These are phyloP conservation scores for Iris macrosiphon DNA, from an alignment of 106 monocot species.

Conservation along the genomic window DNA sequence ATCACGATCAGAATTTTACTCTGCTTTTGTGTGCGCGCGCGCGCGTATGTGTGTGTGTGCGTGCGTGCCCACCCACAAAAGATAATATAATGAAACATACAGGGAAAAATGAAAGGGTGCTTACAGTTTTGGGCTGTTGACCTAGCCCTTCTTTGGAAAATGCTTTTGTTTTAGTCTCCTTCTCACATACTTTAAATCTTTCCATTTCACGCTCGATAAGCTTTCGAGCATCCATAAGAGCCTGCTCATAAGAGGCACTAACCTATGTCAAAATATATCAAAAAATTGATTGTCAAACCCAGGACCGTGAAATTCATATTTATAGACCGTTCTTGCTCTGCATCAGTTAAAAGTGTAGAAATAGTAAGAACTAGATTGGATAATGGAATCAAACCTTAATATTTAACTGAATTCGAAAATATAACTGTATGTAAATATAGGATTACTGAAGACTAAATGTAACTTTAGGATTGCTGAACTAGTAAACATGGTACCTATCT, in stretches of 20 bases:
- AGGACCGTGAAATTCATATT: constrained; percentile 1
- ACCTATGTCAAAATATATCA: constrained; percentile 81
- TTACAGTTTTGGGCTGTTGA: constrained; percentile 98
- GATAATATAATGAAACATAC: not conserved
- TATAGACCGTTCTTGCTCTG: not conserved
- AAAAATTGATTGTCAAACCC: constrained; percentile 42
- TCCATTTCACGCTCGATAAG: constrained; percentile 99
- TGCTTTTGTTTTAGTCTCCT: constrained; percentile 99
- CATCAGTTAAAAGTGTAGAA: not conserved
- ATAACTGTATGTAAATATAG: too few relatives aligned
- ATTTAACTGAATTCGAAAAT: too few relatives aligned
- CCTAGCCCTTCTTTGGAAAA: constrained; percentile 98
- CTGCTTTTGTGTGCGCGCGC: too few relatives aligned
- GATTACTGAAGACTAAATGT: too few relatives aligned
- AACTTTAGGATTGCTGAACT: too few relatives aligned
- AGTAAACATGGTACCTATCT: too few relatives aligned
- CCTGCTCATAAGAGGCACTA: constrained; percentile 97
- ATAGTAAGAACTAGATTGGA: not conserved
- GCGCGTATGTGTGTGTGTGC: too few relatives aligned
- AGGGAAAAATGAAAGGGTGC: constrained; percentile 5
- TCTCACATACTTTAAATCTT: constrained; percentile 98
- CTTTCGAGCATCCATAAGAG: constrained; percentile 99
- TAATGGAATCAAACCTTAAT: not conserved
- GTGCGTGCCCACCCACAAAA: not conserved
- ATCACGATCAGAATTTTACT: too few relatives aligned